Base-by-base conservation (phyloP, 352 stramenopile species). In the Hyaloperonospora arabidopsidis region DNA sequence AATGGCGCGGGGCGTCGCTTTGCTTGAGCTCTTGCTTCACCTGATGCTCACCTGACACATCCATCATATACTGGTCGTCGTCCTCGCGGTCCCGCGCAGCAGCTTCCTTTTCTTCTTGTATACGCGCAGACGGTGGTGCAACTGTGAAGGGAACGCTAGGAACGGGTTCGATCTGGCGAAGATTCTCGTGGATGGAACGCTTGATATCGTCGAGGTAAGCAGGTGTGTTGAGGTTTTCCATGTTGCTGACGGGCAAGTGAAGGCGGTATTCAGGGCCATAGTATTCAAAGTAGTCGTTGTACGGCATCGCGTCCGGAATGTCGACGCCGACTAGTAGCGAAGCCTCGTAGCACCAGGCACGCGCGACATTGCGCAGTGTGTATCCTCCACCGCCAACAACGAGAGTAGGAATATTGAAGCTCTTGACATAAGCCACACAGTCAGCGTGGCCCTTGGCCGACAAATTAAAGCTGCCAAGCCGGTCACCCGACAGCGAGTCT, bases 331-430 rank as follows among this genome's bases (percentile, higher is more conserved):
- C 43, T 8, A 98, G 65, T 18, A 99, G 91, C 0, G 90, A 86
- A 5, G 96, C 99, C 68, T 99, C 96, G 65, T 98, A 99, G 1
- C 93, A 88, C 97, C 96, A 99, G 36, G 91, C 97, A 29, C 95
- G 68, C 15, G 82, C 79, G 12, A 95, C 85, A 57, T 96, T 96
- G 34, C 84, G 82, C 34, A 91, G 89, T 22, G 76, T 89, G 61
- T 94, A 96, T 8, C 84, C 85, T 40, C 84, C 82, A 17, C 87
- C 86, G 45, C 86, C 86, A 5, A 99, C 78, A 39, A 99, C 91
- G 6, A 99, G 72, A 57, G 93, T 97, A 43, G 97, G 96, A 34
- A 98, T 79, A 62, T 96, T 94, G 62, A 98, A 99, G 62, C 81
- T 95, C 49, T 95, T 95, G 22, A 99, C 92, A 71, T 96, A 99